Evolutionary conservation across 768 basidiomycete species (phyloP), one percentile per base, ranked within the genome.

Genomic region (Lactarius sp.): DNA sequence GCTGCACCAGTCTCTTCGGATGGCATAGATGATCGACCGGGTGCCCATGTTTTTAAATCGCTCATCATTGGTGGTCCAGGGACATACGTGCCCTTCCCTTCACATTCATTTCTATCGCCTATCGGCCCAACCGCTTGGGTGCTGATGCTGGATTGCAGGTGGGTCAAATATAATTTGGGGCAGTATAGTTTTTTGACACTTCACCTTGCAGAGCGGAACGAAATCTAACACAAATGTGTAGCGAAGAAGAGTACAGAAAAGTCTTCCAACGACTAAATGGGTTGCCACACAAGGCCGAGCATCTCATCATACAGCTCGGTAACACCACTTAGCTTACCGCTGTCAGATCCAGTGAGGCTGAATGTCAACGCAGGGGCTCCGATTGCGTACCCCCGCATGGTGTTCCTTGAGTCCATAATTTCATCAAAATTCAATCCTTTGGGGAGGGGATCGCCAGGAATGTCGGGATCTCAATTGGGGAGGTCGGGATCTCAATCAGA

Each of bases 301-400:
- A 98, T 71, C 71, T 99, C 13, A 79, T 96, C 41, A 76, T 98
- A 47, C 90, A 91, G 68, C 71, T 94, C 27, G 95, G 95, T 82
- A 70, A 47, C 9, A 68, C 64, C 59, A 47, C 34, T 4, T 60
- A 10, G 33, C 7, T 18, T 22, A 6, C 8, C 16, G 22, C 12
- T 12, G 18, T 18, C 46, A 37, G 41, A 4, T 18, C 1, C 36
- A 8, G 14, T 22, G 16, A 22, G 41, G 53, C 27, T 69, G 22
- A 65, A 52, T 37, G 20, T 56, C 27, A 39, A 47, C 56, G 44
- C 60, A 87, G 86, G 86, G 1, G 83, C 90, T 58, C 90, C 89
- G 0, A 87, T 94, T 65, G 92, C 92, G 5, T 98, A 98, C 72
- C 96, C 96, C 36, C 87, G 95, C 54, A 86, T 94, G 85, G 90